These are phyloP conservation scores for Candida bentonensis DNA, from an alignment of 805 yeast species.

Conservation along the genomic window DNA sequence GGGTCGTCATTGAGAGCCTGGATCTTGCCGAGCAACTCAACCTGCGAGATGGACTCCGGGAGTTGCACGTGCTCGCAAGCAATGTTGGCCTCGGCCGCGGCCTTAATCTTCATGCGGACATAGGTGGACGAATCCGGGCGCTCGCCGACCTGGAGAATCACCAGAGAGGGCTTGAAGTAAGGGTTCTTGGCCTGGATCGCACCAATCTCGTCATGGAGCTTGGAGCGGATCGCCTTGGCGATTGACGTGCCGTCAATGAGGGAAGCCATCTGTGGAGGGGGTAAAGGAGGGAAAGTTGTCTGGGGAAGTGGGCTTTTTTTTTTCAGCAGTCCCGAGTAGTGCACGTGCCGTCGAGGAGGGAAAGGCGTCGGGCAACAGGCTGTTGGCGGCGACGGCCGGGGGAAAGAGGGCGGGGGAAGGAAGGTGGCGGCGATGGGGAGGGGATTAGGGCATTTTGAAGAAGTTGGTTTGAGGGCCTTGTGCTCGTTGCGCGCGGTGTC, in stretches of 20 bases:
- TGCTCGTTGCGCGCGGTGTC: no score
- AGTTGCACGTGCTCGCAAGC: slow-evolving; percentile 51
- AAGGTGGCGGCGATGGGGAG: no score
- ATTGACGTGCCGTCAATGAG: slow-evolving; percentile 49
- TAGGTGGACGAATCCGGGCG: slow-evolving; percentile 89
- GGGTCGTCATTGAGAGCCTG: slow-evolving; percentile 57
- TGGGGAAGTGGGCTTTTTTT: no score
- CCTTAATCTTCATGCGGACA: slow-evolving; percentile 81
- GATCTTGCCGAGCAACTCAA: slow-evolving; percentile 40
- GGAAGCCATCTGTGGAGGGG: no score
- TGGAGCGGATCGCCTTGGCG: slow-evolving; percentile 36
- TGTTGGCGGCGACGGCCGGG: no score
- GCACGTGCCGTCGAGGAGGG: no score
- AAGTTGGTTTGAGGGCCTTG: no score
- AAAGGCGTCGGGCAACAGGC: no score
- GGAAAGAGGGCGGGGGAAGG: no score
- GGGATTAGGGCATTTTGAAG: no score
- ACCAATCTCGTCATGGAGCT: slow-evolving; percentile 37
- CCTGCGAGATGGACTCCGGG: slow-evolving; percentile 47
- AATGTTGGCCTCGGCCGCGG: slow-evolving; percentile 73
- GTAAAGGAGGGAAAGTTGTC: no score
- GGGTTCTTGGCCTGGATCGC: slow-evolving; percentile 29
- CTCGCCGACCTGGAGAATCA: slow-evolving; percentile 80
- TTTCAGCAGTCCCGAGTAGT: no score
- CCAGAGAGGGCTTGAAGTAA: slow-evolving; percentile 58